These are phyloP conservation scores for Crinitomyces ghanaensis DNA, from an alignment of 805 yeast genomes.

Conservation along the genomic window DNA sequence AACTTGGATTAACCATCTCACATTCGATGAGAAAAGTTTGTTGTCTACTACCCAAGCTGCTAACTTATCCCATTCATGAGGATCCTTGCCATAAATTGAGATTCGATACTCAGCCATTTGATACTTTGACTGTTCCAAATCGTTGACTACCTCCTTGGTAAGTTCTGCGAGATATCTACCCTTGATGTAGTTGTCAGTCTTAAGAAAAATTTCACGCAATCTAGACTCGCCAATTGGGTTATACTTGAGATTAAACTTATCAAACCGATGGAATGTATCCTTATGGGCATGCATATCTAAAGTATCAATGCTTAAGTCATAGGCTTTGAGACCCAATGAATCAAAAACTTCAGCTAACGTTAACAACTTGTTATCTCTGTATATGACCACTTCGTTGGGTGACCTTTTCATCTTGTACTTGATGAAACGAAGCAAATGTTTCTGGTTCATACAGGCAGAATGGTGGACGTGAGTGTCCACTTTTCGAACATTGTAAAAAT, in stretches of 20 bases:
- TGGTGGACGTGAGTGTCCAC: constrained; percentile 99
- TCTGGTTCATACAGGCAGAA: constrained; percentile 98
- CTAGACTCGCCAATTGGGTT: constrained; percentile 98
- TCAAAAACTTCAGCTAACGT: constrained; percentile 84
- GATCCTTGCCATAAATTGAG: constrained; percentile 82
- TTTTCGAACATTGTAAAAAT: constrained; percentile 90
- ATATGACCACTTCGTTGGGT: constrained; percentile 83
- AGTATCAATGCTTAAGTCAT: constrained; percentile 91
- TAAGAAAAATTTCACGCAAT: constrained; percentile 86
- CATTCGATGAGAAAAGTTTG: constrained; percentile 82
- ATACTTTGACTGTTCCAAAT: constrained; percentile 87
- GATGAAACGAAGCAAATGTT: constrained; percentile 86
- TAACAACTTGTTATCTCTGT: constrained; percentile 81
- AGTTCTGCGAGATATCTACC: constrained; percentile 89
- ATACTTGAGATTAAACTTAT: constrained; percentile 91
- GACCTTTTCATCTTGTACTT: constrained; percentile 83
- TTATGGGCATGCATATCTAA: constrained; percentile 99
- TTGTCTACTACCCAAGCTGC: constrained; percentile 95
- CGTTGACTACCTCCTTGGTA: constrained; percentile 87
- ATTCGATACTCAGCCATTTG: constrained; percentile 97
- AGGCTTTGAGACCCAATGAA: constrained; percentile 82
- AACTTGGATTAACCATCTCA: constrained; percentile 92
- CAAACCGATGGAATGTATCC: constrained; percentile 95
- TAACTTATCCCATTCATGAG: constrained; percentile 88
- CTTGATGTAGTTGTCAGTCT: constrained; percentile 84